Base-by-base conservation (phyloP, 495 filamentous ascomycete genomes). In the Neurospora tetrasperma region DNA sequence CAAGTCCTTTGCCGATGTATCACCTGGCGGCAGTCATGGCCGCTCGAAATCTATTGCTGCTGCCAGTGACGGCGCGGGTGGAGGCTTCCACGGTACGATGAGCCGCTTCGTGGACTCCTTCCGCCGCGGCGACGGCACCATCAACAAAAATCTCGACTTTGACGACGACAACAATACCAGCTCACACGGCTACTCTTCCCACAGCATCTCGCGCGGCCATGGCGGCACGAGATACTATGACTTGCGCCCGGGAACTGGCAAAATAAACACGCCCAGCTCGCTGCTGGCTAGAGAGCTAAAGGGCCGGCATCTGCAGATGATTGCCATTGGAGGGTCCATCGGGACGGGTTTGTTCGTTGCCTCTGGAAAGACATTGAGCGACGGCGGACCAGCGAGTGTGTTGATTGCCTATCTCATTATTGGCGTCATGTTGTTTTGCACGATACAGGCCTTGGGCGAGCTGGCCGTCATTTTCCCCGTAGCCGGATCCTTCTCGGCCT, bases 261-360 rank as follows among this genome's bases (percentile, higher is more conserved):
- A 76, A 46, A 0, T 3, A 12, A 35, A 35, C 54, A 79, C 78
- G 68, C 78, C 79, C 23, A 77, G 74, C 72, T 76, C 76, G 38
- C 70, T 79, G n/a, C 85, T 98, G 40, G 87, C 91, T 68, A 85
- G 96, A 72, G 87, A 86, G 75, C 80, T 98, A 68, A 96, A 96
- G 82, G 89, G 90, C 6, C 87, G 94, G 20, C 94, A 98, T 82
- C 80, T 97, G 77, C 94, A 97, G 85, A 97, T 97, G 94, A 97
- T 97, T 83, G 94, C 94, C 23, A 97, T 98, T 77, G 93, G 94
- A 74, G 96, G 96, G 70, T 96, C 93, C 3, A 98, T 99, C 75
- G 96, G 95, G 72, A 96, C 94, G 42, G 95, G 94, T 76, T 86
- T 98, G 27, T 97, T 98, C 80, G 93, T 98, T 62, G 91, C 91